phyloP scores from a whole-genome alignment of 352 stramenopile species.

The Peronospora belbahrii region DNA sequence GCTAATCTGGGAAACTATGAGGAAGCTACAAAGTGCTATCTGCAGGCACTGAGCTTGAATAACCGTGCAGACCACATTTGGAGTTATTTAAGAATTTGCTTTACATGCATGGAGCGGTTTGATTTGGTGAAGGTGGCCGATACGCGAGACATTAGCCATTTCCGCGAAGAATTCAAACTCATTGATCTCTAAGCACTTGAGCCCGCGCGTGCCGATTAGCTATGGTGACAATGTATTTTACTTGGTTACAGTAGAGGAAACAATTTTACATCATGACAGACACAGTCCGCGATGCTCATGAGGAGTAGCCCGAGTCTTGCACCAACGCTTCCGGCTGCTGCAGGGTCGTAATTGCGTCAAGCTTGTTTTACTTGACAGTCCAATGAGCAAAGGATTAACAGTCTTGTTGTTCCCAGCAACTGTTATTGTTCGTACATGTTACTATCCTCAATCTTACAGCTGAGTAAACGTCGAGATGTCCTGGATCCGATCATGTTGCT shows the following conservation, averaged over 20 bases:
- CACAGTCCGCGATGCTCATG: neutral
- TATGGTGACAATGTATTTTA: neutral
- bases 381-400: no score
- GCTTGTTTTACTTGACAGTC: no score
- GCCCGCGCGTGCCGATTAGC: neutral
- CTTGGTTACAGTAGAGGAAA: neutral
- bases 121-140: slow-evolving; percentile 91
- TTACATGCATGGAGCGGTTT: slow-evolving; percentile 95
- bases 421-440: no score
- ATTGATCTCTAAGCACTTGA: slow-evolving; percentile 47
- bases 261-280: neutral
- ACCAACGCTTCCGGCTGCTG: no score
- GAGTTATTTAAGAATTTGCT: slow-evolving; percentile 97
- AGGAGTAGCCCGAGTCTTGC: no score
- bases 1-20: slow-evolving; percentile 93
- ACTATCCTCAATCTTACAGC: no score
- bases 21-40: slow-evolving; percentile 93
- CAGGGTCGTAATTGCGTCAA: no score
- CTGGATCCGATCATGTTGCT: no score
- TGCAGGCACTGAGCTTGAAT: slow-evolving; percentile 95
- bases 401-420: no score
- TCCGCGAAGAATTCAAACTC: slow-evolving; percentile 82
- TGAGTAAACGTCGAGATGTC: no score
- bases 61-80: slow-evolving; percentile 93
- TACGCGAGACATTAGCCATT: slow-evolving; percentile 69